Conservation (phyloP, 2,329 filamentous ascomycete species). For the Chaetomium globosum region DNA sequence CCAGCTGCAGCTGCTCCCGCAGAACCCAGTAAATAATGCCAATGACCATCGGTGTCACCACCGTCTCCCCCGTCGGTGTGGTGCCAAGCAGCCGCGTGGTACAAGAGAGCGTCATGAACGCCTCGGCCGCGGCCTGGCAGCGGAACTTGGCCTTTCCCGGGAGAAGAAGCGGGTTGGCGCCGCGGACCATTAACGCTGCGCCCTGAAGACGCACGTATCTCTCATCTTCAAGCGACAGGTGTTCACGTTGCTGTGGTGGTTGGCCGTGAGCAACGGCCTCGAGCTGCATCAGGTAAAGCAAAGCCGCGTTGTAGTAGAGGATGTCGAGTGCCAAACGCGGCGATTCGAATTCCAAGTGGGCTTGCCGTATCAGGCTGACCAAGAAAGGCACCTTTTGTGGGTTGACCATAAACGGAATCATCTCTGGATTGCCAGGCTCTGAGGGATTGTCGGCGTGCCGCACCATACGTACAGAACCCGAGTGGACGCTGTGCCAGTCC, state of each 20-base stretch:
- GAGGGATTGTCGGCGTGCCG: background rate
- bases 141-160: slow-evolving; percentile 8
- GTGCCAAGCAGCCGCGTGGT: background rate
- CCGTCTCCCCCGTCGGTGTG: background rate
- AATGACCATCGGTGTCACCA: slow-evolving; percentile 5
- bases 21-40: slow-evolving; percentile 15
- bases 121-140: slow-evolving; percentile 14
- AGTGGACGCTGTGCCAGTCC: slow-evolving; percentile 14
- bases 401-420: background rate
- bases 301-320: slow-evolving; percentile 13
- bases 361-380: background rate
- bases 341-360: slow-evolving; percentile 10
- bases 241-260: background rate
- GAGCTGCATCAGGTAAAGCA: slow-evolving; percentile 17
- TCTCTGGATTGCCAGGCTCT: background rate
- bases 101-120: slow-evolving; percentile 13
- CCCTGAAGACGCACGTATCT: slow-evolving; percentile 3
- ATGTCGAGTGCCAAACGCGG: slow-evolving; percentile 16
- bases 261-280: slow-evolving; percentile 1
- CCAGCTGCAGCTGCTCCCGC: slow-evolving; percentile 8
- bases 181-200: background rate
- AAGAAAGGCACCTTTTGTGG: background rate
- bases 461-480: background rate
- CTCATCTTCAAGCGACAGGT: slow-evolving; percentile 1
- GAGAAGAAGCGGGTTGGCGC: slow-evolving; percentile 17